Conservation (phyloP, 2,329 filamentous ascomycete genomes). For the Fusarium nisikadoi region DNA sequence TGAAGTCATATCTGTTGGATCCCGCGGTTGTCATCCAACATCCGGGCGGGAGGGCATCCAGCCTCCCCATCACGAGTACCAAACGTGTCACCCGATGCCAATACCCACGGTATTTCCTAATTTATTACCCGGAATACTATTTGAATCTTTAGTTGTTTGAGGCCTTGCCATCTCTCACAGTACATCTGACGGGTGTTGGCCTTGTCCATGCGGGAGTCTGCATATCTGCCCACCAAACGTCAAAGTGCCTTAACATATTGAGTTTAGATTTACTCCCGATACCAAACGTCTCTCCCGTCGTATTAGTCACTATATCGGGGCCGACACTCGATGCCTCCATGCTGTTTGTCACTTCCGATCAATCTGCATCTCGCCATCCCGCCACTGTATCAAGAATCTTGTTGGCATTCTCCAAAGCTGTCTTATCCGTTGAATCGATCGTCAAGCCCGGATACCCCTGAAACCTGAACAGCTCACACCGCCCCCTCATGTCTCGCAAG, state of each 20-base stretch:
- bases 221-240: not conserved
- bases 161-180: not conserved
- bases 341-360: not conserved
- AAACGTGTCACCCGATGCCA: not conserved
- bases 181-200: not conserved
- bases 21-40: not conserved
- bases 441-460: not conserved
- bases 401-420: not conserved
- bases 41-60: not conserved
- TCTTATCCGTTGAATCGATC: not conserved
- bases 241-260: not conserved
- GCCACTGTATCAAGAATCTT: not conserved
- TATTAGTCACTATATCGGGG: no score
- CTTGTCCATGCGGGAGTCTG: not conserved
- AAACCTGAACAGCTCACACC: not conserved
- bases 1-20: not conserved
- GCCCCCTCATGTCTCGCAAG: not conserved
- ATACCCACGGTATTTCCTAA: not conserved
- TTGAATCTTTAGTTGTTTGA: accelerated
- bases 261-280: not conserved
- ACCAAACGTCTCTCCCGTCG: not conserved
- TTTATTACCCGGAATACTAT: no score
- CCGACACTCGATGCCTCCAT: no score
- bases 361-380: not conserved
- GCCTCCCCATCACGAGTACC: not conserved